Conservation (phyloP, 345 rosid species). For the Populus simonii region DNA sequence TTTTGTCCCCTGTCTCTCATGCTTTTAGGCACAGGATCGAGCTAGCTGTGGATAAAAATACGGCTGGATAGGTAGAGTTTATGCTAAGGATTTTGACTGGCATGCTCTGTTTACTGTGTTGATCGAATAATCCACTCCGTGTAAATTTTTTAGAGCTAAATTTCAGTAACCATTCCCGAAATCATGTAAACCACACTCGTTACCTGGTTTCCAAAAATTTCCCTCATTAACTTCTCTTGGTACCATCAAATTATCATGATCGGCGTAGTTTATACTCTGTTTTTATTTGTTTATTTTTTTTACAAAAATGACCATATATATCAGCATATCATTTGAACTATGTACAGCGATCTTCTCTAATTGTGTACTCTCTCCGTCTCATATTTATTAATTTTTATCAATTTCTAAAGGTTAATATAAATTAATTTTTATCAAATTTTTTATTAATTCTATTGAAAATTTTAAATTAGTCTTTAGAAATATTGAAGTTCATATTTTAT, state of each 20-base stretch:
- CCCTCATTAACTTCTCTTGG: not conserved
- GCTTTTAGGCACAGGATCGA: not conserved
- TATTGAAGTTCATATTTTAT: too few species aligned
- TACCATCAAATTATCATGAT: not conserved
- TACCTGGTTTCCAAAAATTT: too few species aligned
- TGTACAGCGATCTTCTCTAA: not conserved
- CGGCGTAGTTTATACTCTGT: not conserved
- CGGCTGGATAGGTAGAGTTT: not conserved
- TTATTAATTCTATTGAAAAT: too few species aligned
- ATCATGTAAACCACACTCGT: too few species aligned
- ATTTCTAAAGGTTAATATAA: too few species aligned
- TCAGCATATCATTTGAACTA: not conserved
- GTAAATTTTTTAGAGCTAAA: not conserved
- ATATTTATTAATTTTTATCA: too few species aligned
- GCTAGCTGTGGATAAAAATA: not conserved
- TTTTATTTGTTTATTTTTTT: too few species aligned
- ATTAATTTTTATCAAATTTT: too few species aligned
- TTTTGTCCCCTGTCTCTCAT: conserved; percentile 17
- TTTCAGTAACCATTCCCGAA: not conserved
- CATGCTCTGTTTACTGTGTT: not conserved
- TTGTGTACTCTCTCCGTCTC: too few species aligned
- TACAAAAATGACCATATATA: not conserved
- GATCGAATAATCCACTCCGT: not conserved
- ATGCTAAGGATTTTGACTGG: not conserved
- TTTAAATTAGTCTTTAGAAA: too few species aligned